phyloP scores from a whole-genome alignment of 2,329 filamentous ascomycete species.

The Chalaropsis thielavioides region DNA sequence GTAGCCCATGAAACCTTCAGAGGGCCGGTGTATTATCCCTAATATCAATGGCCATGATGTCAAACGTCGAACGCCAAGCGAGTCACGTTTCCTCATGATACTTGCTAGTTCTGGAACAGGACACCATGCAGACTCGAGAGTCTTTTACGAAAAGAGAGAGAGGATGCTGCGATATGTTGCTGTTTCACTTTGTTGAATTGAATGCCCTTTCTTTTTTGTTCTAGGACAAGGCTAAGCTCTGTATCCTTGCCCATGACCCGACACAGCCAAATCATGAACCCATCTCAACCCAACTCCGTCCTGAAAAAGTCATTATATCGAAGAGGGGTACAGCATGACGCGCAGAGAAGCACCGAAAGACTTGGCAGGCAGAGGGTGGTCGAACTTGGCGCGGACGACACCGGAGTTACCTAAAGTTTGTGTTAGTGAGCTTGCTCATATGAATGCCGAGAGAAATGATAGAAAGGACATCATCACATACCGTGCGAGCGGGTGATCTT shows the following conservation, averaged over 20 bases:
- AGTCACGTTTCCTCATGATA: too few species aligned
- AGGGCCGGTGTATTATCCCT: too few species aligned
- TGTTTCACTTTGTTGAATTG: conserved; percentile 19
- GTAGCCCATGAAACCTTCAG: too few species aligned
- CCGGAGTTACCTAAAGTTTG: conserved; percentile 69
- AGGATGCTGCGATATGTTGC: conserved; percentile 12
- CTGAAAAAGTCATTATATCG: conserved; percentile 57
- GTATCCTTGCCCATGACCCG: conserved; percentile 42
- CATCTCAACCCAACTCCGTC: conserved; percentile 48
- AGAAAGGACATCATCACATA: conserved; percentile 32
- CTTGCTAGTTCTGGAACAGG: not conserved
- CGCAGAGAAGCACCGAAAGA: conserved; percentile 92
- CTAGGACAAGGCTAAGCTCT: conserved; percentile 39
- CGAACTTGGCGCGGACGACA: conserved; percentile 95
- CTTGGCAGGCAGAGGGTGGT: conserved; percentile 87
- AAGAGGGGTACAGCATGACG: conserved; percentile 96
- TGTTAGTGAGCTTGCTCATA: conserved; percentile 6
- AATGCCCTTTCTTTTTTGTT: conserved; percentile 30
- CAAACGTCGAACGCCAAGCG: too few species aligned
- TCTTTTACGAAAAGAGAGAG: not conserved
- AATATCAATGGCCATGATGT: too few species aligned
- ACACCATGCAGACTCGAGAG: not conserved
- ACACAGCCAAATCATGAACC: conserved; percentile 48
- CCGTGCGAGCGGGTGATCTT: conserved; percentile 93
- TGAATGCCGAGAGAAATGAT: not conserved